These are phyloP conservation scores for Ambrosia hybrid DNA, from an alignment of 140 eudicot genomes.

Conservation along the genomic window DNA sequence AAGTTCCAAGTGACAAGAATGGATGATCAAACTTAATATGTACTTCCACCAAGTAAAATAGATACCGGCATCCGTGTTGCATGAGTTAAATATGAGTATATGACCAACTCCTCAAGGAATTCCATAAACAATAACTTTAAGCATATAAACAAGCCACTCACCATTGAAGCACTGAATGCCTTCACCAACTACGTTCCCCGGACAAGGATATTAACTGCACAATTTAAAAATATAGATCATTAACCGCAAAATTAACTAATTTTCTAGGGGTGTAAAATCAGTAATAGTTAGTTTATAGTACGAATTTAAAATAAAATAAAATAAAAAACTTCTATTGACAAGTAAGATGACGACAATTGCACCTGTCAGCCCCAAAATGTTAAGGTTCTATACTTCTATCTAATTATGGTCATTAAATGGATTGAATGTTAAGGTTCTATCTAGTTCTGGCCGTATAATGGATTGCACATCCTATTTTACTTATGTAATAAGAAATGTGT, in stretches of 20 bases:
- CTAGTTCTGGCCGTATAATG: too few species aligned
- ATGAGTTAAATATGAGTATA: slow-evolving; percentile 12
- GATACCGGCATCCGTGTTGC: slow-evolving; percentile 7
- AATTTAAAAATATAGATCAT: not conserved
- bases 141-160: slow-evolving; percentile 1
- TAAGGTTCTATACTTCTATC: too few species aligned
- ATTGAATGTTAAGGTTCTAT: too few species aligned
- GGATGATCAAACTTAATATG: slow-evolving; percentile 10
- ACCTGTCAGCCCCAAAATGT: too few species aligned
- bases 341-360: not conserved
- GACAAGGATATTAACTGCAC: slow-evolving; percentile 44
- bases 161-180: slow-evolving; percentile 11
- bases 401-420: too few species aligned
- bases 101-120: slow-evolving; percentile 10
- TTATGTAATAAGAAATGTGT: too few species aligned
- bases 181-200: slow-evolving; percentile 23
- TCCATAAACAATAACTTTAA: not conserved
- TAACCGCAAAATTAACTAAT: too few species aligned
- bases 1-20: too few species aligned
- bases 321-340: not conserved
- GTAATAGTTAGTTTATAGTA: too few species aligned
- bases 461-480: too few species aligned
- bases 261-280: too few species aligned
- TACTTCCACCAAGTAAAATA: not conserved
- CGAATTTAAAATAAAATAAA: too few species aligned